A percentile compares a stretch with the other conserved stretches of the same genome.
Evolutionary conservation across 129 eudicot genomes (phyloP).

Genomic region (Flaveria linearis): DNA sequence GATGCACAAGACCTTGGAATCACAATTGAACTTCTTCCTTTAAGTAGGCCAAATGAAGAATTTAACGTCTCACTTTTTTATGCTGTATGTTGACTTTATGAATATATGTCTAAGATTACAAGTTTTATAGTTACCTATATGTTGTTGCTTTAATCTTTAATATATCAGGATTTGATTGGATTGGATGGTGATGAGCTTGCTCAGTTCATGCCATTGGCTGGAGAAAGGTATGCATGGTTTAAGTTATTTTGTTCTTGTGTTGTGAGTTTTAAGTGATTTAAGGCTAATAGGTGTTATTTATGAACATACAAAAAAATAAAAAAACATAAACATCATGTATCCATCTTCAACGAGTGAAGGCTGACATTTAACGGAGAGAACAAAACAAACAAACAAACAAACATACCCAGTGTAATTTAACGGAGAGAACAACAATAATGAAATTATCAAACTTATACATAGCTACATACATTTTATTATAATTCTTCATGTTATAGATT

Average conservation of each 20-base stretch:
- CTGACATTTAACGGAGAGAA: conserved; percentile 8
- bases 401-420: too few relatives aligned
- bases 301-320: neutral
- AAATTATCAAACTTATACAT: neutral
- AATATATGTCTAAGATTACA: conserved; percentile 3
- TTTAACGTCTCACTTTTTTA: conserved; percentile 77
- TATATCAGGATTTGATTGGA: conserved; percentile 81
- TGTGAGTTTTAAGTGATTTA: neutral
- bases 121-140: conserved; percentile 9
- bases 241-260: conserved; percentile 1
- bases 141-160: conserved; percentile 24
- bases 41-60: conserved; percentile 69
- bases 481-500: conserved; percentile 13
- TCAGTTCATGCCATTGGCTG: conserved; percentile 70
- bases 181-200: conserved; percentile 74
- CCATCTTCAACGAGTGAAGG: neutral
- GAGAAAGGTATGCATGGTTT: conserved; percentile 59
- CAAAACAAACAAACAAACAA: too few relatives aligned
- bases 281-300: conserved; percentile 1
- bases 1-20: conserved; percentile 99
- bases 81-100: conserved; percentile 64
- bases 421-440: conserved; percentile 1
- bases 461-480: neutral
- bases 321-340: conserved; percentile 2
- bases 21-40: conserved; percentile 89